phyloP scores from a whole-genome alignment of 2,329 filamentous ascomycete species.

The Fusarium citri region DNA sequence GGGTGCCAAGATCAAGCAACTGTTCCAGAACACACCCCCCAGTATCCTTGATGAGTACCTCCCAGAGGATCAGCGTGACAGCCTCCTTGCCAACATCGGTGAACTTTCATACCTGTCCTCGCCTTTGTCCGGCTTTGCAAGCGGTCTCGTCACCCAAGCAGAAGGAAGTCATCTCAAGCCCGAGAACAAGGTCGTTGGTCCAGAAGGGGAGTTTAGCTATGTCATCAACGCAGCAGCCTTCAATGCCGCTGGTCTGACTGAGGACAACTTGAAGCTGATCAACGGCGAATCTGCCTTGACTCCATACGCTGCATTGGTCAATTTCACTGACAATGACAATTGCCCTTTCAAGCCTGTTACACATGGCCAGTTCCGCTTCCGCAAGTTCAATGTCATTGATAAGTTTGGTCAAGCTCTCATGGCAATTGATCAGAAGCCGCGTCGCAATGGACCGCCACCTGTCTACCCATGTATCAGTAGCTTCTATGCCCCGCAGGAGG shows the following conservation, averaged over 20 bases:
- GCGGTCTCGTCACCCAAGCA: background rate
- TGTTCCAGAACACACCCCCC: background rate
- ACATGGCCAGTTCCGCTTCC: background rate
- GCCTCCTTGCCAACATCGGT: background rate
- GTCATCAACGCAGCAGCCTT: background rate
- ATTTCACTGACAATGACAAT: background rate
- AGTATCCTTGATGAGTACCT: background rate
- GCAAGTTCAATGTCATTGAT: slow-evolving; percentile 3
- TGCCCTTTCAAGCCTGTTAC: slow-evolving; percentile 4
- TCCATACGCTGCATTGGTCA: background rate
- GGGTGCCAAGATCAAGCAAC: background rate
- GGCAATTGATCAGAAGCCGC: background rate
- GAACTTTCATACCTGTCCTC: background rate
- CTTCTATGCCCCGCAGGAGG: background rate
- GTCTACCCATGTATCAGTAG: background rate
- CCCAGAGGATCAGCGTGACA: background rate
- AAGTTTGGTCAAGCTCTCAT: background rate
- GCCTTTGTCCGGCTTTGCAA: background rate
- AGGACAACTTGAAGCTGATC: background rate
- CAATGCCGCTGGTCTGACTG: background rate
- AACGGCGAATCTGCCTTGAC: background rate
- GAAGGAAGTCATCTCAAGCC: background rate
- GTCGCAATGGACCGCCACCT: background rate
- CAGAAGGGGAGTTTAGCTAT: background rate
- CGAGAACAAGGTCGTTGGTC: background rate